Evolutionary conservation across 805 yeast genomes (phyloP).

Genomic region (Candida orba): DNA sequence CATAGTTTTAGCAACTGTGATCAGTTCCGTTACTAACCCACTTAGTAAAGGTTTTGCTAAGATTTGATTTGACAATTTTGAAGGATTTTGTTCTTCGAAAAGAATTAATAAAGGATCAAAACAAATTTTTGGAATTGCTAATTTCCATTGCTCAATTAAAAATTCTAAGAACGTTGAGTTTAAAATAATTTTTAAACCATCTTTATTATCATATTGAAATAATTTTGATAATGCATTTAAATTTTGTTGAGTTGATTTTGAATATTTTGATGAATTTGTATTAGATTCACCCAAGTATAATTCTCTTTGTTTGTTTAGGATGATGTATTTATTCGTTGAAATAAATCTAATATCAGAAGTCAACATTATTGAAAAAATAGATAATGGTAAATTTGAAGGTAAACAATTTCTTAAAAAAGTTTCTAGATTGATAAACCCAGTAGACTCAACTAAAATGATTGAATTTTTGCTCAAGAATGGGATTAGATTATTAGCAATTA

Average conservation of each 20-base stretch:
- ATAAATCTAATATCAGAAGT: slow-evolving; percentile 17
- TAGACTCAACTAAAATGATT: slow-evolving; percentile 55
- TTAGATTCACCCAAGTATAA: slow-evolving; percentile 30
- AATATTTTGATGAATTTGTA: slow-evolving; percentile 35
- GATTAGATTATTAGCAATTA: slow-evolving; percentile 31
- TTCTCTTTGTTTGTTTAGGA: slow-evolving; percentile 25
- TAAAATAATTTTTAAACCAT: slow-evolving; percentile 37
- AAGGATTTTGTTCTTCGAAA: slow-evolving; percentile 65
- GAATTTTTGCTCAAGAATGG: slow-evolving; percentile 36
- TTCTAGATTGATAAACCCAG: slow-evolving; percentile 67
- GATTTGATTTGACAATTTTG: slow-evolving; percentile 52
- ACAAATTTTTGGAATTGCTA: slow-evolving; percentile 71
- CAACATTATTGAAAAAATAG: slow-evolving; percentile 20
- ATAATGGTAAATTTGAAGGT: slow-evolving; percentile 13
- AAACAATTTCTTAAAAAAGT: slow-evolving; percentile 67
- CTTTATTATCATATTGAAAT: slow-evolving; percentile 27
- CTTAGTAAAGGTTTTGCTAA: slow-evolving; percentile 79
- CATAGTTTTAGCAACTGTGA: slow-evolving; percentile 69
- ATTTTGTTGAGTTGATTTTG: slow-evolving; percentile 26
- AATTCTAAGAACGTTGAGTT: slow-evolving; percentile 46
- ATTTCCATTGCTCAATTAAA: slow-evolving; percentile 74
- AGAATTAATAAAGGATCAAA: slow-evolving; percentile 70
- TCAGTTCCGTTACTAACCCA: slow-evolving; percentile 71
- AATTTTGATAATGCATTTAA: slow-evolving; percentile 32
- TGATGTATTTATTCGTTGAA: slow-evolving; percentile 9